Conservation (phyloP, 1,284 basidiomycete genomes). For the Malassezia psittaci region DNA sequence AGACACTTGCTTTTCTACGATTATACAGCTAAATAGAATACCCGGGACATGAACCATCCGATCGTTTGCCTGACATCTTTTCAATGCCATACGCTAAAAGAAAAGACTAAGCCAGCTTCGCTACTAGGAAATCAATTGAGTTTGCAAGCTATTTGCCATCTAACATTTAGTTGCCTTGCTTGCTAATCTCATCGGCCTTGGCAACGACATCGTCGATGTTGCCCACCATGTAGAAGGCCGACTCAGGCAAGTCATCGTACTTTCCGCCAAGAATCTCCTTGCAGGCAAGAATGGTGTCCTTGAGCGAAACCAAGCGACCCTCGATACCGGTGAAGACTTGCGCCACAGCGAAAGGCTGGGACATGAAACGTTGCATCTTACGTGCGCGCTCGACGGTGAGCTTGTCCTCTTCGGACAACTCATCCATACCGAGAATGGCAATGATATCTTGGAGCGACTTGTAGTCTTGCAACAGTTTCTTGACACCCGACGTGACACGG, state of each 20-base stretch:
- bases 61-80: no score
- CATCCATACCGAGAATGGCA: conserved; percentile 96
- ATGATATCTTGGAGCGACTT: conserved; percentile 83
- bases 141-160: no score
- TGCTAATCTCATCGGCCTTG: conserved; percentile 90
- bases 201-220: conserved; percentile 87
- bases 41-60: no score
- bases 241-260: conserved; percentile 82
- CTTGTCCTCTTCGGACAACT: conserved; percentile 99
- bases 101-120: no score
- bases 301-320: conserved; percentile 73
- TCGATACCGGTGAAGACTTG: conserved; percentile 98
- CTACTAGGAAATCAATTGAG: no score
- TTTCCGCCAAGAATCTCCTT: conserved; percentile 75
- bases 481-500: conserved; percentile 82
- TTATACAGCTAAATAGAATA: no score
- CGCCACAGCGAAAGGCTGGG: conserved; percentile 97
- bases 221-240: conserved; percentile 57
- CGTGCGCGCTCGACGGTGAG: conserved; percentile 69
- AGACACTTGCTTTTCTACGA: no score
- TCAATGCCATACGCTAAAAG: no score
- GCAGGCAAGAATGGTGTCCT: conserved; percentile 47
- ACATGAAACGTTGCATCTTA: conserved; percentile 76
- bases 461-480: conserved; percentile 99
- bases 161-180: conserved; percentile 53